Percentiles rank a stretch among this genome's conserved stretches.
Conservation (phyloP, 2,329 filamentous ascomycete species). For the Colletotrichum euphorbiae region DNA sequence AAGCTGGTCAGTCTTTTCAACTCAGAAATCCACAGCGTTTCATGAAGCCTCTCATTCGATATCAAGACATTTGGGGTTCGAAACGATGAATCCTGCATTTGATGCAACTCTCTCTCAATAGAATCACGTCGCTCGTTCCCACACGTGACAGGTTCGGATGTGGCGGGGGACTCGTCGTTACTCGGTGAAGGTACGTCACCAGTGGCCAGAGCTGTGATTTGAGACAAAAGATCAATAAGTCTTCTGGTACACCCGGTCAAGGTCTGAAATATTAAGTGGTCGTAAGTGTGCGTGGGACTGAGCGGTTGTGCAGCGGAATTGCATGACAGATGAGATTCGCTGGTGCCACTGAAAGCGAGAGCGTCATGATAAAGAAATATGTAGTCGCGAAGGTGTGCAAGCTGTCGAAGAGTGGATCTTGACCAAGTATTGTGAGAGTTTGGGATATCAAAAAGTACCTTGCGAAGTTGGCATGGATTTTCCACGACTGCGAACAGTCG, state of each 20-base stretch:
- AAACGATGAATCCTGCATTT: background rate
- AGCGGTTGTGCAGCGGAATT: too few relatives aligned
- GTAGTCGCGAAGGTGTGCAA: background rate
- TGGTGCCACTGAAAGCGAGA: background rate
- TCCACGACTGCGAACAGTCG: background rate
- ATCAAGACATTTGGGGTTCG: background rate
- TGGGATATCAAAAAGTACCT: background rate
- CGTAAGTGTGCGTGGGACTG: background rate
- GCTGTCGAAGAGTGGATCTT: background rate
- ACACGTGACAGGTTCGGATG: too few relatives aligned
- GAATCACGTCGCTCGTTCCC: background rate
- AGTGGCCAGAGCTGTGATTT: background rate
- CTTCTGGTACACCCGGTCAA: background rate
- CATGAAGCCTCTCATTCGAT: background rate
- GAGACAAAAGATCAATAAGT: background rate
- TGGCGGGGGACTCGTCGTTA: too few relatives aligned
- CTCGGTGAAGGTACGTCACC: too few relatives aligned
- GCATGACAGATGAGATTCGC: background rate
- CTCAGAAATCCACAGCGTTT: background rate
- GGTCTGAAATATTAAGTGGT: background rate
- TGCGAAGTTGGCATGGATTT: background rate
- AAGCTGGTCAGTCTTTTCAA: background rate
- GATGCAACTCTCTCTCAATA: background rate
- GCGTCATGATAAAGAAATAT: background rate
- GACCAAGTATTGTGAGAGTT: background rate